Evolutionary conservation across 2,329 filamentous ascomycete species (phyloP).

Genomic region (Diaporthe sp.): DNA sequence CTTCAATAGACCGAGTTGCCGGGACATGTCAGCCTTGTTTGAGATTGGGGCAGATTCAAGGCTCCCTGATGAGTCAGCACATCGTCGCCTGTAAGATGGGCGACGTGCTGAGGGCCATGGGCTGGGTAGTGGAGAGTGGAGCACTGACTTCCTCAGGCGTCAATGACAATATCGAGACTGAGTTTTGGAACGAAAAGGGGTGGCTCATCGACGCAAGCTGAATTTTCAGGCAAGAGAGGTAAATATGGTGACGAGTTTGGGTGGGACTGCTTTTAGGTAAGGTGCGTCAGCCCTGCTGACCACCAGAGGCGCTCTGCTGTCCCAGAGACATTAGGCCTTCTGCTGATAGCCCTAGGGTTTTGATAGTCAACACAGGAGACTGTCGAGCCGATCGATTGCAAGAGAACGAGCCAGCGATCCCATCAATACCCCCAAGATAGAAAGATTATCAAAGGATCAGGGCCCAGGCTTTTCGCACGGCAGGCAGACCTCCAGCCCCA

Average conservation of each 20-base stretch:
- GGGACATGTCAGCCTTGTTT: not conserved
- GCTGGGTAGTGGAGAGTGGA: not conserved
- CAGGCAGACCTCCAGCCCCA: not conserved
- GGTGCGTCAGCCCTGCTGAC: constrained; percentile 36
- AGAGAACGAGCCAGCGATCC: not conserved
- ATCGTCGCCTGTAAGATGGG: not conserved
- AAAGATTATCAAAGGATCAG: constrained; percentile 19
- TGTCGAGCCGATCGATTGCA: constrained; percentile 6
- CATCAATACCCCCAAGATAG: constrained; percentile 24
- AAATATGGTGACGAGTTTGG: not conserved
- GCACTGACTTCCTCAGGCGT: not conserved
- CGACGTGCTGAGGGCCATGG: not conserved
- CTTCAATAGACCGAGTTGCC: not conserved
- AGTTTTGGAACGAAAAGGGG: not conserved
- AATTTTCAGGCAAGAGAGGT: constrained; percentile 1
- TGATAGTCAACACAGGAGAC: constrained; percentile 10
- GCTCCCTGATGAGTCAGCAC: constrained; percentile 5
- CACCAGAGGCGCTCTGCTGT: constrained; percentile 27
- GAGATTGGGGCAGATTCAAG: constrained; percentile 5
- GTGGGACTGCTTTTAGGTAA: constrained; percentile 13
- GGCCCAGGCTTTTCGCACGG: not conserved
- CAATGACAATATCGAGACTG: not conserved
- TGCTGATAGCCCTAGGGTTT: constrained; percentile 28
- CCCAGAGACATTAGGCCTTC: constrained; percentile 4
- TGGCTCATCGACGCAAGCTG: constrained; percentile 26